phyloP scores from a whole-genome alignment of 1,284 basidiomycete genomes.

The Sphagnurus paluster region DNA sequence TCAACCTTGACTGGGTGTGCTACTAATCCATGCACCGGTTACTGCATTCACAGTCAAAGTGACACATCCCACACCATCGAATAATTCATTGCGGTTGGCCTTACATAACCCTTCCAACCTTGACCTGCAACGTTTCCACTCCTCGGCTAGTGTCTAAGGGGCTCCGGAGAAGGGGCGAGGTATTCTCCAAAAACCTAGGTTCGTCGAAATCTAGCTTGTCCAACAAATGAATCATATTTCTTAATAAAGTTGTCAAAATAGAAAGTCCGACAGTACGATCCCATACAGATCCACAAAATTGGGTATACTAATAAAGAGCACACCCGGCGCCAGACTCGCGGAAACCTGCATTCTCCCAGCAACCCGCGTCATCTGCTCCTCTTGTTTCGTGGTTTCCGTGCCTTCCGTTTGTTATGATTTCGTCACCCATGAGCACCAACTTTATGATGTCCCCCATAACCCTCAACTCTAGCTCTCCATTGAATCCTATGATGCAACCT shows the following conservation, averaged over 20 bases:
- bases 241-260: conserved; percentile 32
- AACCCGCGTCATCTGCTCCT: conserved; percentile 2
- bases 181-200: conserved; percentile 13
- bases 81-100: conserved; percentile 8
- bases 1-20: conserved; percentile 6
- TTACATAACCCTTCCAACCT: conserved; percentile 17
- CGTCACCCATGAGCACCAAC: conserved; percentile 9
- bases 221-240: conserved; percentile 15
- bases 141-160: conserved; percentile 1
- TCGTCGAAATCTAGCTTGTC: conserved; percentile 13
- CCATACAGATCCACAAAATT: conserved; percentile 38
- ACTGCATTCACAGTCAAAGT: conserved; percentile 17
- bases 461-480: conserved; percentile 26
- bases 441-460: conserved; percentile 13
- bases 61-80: conserved; percentile 11
- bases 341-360: conserved; percentile 13
- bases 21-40: conserved; percentile 16
- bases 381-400: conserved; percentile 9
- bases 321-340: conserved; percentile 13
- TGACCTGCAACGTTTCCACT: conserved; percentile 13
- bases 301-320: conserved; percentile 17
- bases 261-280: conserved; percentile 42
- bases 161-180: background rate
- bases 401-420: conserved; percentile 9
- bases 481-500: conserved; percentile 35